Percentiles rank a stretch among this genome's conserved stretches.
phyloP scores from a whole-genome alignment of 2,329 filamentous ascomycete genomes.

The Paraphoma sp. region DNA sequence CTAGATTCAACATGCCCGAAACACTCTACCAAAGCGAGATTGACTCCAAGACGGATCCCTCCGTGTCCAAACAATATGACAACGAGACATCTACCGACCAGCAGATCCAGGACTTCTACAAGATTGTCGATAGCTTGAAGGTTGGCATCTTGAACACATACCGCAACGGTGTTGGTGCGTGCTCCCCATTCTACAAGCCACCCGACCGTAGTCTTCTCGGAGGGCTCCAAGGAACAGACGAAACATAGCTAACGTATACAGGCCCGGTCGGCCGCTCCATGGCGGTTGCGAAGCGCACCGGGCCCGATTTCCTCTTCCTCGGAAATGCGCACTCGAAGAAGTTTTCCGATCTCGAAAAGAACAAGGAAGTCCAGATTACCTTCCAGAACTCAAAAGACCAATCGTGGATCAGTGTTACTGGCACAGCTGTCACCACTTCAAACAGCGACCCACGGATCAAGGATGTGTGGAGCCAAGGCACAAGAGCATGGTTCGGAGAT shows the following conservation, averaged over 20 bases:
- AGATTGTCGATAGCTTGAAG: slow-evolving; percentile 54
- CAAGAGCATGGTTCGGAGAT: slow-evolving; percentile 59
- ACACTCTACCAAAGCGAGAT: slow-evolving; percentile 49
- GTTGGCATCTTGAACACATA: slow-evolving; percentile 53
- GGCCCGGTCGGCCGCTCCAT: slow-evolving; percentile 56
- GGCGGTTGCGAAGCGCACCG: slow-evolving; percentile 62
- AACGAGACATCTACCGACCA: slow-evolving; percentile 50
- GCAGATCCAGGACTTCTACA: slow-evolving; percentile 57
- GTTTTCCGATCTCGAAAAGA: slow-evolving; percentile 54
- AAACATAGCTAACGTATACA: slow-evolving; percentile 13
- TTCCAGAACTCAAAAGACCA: slow-evolving; percentile 57
- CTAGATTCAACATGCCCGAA: slow-evolving; percentile 53
- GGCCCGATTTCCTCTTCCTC: slow-evolving; percentile 60
- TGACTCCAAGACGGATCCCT: slow-evolving; percentile 53
- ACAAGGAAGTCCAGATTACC: slow-evolving; percentile 52
- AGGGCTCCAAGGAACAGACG: no score
- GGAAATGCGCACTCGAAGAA: slow-evolving; percentile 57
- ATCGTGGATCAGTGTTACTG: slow-evolving; percentile 57
- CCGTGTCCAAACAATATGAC: slow-evolving; percentile 59
- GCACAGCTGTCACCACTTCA: slow-evolving; percentile 48
- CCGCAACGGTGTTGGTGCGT: slow-evolving; percentile 48
- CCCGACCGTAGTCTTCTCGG: no score
- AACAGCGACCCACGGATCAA: slow-evolving; percentile 58
- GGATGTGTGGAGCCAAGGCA: slow-evolving; percentile 51
- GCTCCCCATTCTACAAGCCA: background rate